Conservation (phyloP, 2,329 filamentous ascomycete species). For the Fusarium euwallaceae region DNA sequence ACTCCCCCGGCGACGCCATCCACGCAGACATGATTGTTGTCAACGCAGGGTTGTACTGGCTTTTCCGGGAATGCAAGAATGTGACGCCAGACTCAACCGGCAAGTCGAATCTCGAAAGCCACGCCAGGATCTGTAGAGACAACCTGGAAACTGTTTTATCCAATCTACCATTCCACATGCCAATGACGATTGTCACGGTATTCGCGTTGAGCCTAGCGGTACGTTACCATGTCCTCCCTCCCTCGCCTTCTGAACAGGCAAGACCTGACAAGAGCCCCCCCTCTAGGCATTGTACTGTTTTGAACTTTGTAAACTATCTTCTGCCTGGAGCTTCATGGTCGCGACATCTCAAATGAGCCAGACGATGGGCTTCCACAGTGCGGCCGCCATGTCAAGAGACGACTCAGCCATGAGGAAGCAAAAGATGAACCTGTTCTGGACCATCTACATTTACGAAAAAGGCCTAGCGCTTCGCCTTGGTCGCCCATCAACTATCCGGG, state of each 20-base stretch:
- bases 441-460: slow-evolving; percentile 44
- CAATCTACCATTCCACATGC: slow-evolving; percentile 37
- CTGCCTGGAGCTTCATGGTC: slow-evolving; percentile 40
- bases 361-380: slow-evolving; percentile 36
- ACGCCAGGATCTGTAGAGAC: slow-evolving; percentile 29
- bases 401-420: slow-evolving; percentile 12
- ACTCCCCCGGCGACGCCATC: neutral
- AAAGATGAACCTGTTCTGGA: slow-evolving; percentile 44
- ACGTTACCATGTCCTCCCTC: slow-evolving; percentile 13
- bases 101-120: neutral
- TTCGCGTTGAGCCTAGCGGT: slow-evolving; percentile 35
- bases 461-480: slow-evolving; percentile 43
- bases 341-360: slow-evolving; percentile 35
- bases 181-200: slow-evolving; percentile 24
- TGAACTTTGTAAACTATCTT: slow-evolving; percentile 33
- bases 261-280: neutral
- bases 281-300: slow-evolving; percentile 31
- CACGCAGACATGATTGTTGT: neutral
- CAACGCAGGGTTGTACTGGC: neutral
- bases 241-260: neutral
- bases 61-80: neutral
- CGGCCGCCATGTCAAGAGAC: slow-evolving; percentile 9
- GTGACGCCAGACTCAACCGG: neutral
- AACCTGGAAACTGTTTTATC: slow-evolving; percentile 42
- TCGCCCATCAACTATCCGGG: slow-evolving; percentile 43